Base-by-base conservation (phyloP, 345 rosid species). In the Populus euphratica region DNA sequence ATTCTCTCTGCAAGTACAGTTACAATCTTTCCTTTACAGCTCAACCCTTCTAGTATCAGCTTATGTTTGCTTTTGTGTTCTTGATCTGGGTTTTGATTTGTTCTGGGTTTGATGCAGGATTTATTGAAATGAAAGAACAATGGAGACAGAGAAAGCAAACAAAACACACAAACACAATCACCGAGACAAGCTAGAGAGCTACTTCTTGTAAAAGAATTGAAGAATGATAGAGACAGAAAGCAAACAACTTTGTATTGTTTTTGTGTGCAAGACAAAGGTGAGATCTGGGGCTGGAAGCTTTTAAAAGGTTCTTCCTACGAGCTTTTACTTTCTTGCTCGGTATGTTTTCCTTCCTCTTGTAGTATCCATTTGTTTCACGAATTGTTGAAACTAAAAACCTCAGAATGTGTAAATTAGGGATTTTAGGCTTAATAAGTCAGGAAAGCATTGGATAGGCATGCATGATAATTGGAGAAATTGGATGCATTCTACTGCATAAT, bases 241-340 rank as follows among this genome's bases (percentile, higher is more conserved):
- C 2, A 7, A 50, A 18, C n/a, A 18, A 6, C 59, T 17, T 50
- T 33, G 35, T 33, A 33, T 33, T 33, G 35, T 33, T 33, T 33
- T 5, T 33, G 35, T 50, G n/a, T 50, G 56, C 56, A 0, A 50
- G 56, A 50, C n/a, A 56, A 74, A 66, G 43, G 87, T 91, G 98
- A 94, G 91, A 85, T 89, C 93, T 81, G 93, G 92, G 38, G 84
- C 85, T 68, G 90, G 90, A 81, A 86, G 77, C 82, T 89, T 93
- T 78, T 43, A 91, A 68, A 91, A 90, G 79, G 90, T 91, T 77
- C 70, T 91, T 73, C 83, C 91, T 44, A 83, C 86, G 76, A 93
- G 90, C 90, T 89, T 91, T 50, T 97, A 93, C 83, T 91, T 93
- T 87, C 92, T 93, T 87, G 94, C 98, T 86, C 93, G 98, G 98